Base-by-base conservation (phyloP, 768 basidiomycete species). In the Lentinula edodes region DNA sequence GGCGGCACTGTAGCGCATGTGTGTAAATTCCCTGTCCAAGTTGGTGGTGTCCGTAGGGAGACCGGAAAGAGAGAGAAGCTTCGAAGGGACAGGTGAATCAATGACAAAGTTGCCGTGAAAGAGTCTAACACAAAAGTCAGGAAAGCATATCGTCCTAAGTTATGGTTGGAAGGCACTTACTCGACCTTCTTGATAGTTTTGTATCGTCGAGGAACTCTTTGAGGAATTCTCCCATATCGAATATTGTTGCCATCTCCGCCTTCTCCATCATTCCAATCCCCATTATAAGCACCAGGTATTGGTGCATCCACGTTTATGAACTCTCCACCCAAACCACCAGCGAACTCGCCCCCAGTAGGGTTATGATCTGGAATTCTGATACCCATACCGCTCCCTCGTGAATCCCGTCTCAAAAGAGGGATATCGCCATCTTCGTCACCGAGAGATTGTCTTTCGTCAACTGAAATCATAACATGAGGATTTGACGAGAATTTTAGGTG, bases 1-100 rank as follows among this genome's bases (percentile, higher is more conserved):
- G 15, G 93, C 94, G 0, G 95, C 96, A 8, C 88, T 89, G 74
- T 98, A 98, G 5, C 96, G 87, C 94, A 98, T 95, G 74, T 93
- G 89, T 0, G 92, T 93, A 71, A 93, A 95, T 73, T 97, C 95
- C 64, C 93, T 86, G 62, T 93, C 93, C 52, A 83, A 88, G 57
- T 42, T 51, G 2, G 41, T n/a, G 15, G 41, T 51, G 34, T 61
- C 52, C 15, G 61, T 18, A 43, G 61, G 52, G 6, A 61, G 52
- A 32, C 48, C 85, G 83, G 63, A 83, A 74, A 6, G 86, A 77
- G 66, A 86, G 32, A 98, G 82, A 45, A 98, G 79, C 67, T 94
- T 96, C n/a, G 89, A 82, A 0, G 96, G 96, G 0, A 98, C 94
- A 0, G 90, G 83, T 10, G 89, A 86, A 75, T 98, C 95, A 39